phyloP scores from a whole-genome alignment of 257 asterid genomes.

The Scutellaria baicalensis region DNA sequence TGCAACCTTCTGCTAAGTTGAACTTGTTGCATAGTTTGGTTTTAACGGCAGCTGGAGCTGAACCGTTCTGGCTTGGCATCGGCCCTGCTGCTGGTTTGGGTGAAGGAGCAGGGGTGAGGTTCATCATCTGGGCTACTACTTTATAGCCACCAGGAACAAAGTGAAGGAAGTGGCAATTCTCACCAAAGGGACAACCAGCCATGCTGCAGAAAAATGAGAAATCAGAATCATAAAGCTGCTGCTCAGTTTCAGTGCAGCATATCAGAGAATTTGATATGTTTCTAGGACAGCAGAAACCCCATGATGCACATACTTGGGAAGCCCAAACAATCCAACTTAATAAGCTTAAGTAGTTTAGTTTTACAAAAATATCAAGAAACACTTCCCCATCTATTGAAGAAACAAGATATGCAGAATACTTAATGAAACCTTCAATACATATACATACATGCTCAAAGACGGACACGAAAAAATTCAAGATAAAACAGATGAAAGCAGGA shows the following conservation, averaged over 20 bases:
- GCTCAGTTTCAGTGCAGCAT: neutral
- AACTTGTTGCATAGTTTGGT: slow-evolving; percentile 70
- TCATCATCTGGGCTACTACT: slow-evolving; percentile 78
- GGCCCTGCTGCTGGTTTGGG: slow-evolving; percentile 34
- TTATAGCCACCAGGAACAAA: slow-evolving; percentile 82
- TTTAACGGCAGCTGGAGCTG: slow-evolving; percentile 40
- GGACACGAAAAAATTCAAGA: neutral
- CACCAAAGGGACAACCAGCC: slow-evolving; percentile 63
- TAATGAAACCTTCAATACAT: neutral
- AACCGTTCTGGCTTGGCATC: slow-evolving; percentile 36
- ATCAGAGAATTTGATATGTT: neutral
- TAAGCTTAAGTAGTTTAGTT: neutral
- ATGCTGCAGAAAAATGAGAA: slow-evolving; percentile 40
- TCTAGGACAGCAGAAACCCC: neutral
- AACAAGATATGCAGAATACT: neutral
- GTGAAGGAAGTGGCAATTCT: slow-evolving; percentile 94
- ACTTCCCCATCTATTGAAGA: neutral
- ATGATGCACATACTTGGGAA: neutral
- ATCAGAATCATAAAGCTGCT: neutral
- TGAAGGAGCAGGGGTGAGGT: slow-evolving; percentile 53
- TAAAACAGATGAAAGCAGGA: neutral
- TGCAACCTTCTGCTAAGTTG: slow-evolving; percentile 83
- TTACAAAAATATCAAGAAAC: neutral
- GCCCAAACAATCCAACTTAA: neutral
- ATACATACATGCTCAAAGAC: neutral